Base-by-base conservation (phyloP, 2,329 filamentous ascomycete species). In the Penicillium sp. region DNA sequence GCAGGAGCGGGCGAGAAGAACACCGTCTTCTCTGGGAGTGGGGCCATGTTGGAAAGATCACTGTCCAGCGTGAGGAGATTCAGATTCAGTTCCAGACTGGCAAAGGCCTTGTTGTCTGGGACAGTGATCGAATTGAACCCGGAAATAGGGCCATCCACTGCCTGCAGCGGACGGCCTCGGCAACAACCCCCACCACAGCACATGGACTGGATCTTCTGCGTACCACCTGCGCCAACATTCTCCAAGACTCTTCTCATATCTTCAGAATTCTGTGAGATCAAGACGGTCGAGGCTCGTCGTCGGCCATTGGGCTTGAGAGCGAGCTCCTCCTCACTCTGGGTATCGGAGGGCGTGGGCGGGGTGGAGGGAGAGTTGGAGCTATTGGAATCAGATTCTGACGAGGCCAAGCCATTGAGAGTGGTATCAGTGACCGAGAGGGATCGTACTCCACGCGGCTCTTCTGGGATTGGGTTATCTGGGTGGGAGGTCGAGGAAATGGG, bases 61-160 rank as follows among this genome's bases (percentile, higher is more conserved):
- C 86, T 90, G 58, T 86, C 81, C 56, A 86, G 75, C 6, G 88
- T 89, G 51, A 97, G 85, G 29, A 86, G 82, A 54, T 86, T 85
- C 57, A 97, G 81, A 65, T 88, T 89, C 63, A 97, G 82, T 50
- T 86, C 81, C 47, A 99, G 81, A 57, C 88, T 90, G 53, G 85
- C 82, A 77, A 89, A 99, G 15, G 94, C 94, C 56, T 88, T 83
- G 67, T 96, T 97, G 72, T 94, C 86, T 1, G 79, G 71, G 22
- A 46, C 49, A 33, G 76, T 73, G 50, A 87, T 77, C 3, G 82
- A 79, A 41, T 78, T 72, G 40, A 76, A 69, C 7, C 75, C 69
- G 4, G 75, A 77, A 23, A 69, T 62, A 22, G 73, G 71, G 8
- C 69, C 66, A 54, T 65, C 57, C 55, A 81, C 73, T 6, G 79